Percentiles rank a stretch among this genome's conserved stretches.
These are phyloP conservation scores for Penicillium angulare DNA, from an alignment of 495 filamentous ascomycete species.

Conservation along the genomic window DNA sequence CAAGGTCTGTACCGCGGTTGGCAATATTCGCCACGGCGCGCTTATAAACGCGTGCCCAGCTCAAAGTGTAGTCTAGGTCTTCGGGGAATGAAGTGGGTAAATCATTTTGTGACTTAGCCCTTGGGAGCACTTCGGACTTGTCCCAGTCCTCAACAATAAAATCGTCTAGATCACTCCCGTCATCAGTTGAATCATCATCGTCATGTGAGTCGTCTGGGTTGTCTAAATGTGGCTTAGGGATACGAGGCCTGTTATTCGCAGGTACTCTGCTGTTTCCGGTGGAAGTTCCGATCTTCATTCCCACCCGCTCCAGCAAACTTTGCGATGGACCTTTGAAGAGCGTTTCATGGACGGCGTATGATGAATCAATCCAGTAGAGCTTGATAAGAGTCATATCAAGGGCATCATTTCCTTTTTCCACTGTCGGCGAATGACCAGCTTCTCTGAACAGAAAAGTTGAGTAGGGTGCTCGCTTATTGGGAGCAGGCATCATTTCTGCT, in stretches of 20 bases:
- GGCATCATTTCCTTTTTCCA: conserved; percentile 15
- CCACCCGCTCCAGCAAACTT: neutral
- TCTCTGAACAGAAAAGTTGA: conserved; percentile 38
- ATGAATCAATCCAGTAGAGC: conserved; percentile 36
- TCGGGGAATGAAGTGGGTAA: neutral
- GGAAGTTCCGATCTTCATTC: conserved; percentile 5
- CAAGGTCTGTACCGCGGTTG: neutral
- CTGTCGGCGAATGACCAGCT: conserved; percentile 23
- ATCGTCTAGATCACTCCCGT: no score
- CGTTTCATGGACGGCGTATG: conserved; percentile 36
- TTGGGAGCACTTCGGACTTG: conserved; percentile 20
- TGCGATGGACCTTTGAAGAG: conserved; percentile 19
- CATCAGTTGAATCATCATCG: no score
- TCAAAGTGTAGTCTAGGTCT: conserved; percentile 24
- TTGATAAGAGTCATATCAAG: conserved; percentile 32
- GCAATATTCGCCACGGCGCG: conserved; percentile 16
- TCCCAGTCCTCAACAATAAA: conserved; percentile 43
- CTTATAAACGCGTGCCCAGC: conserved; percentile 32
- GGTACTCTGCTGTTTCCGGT: no score
- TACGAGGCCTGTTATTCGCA: no score
- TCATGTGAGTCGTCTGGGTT: no score
- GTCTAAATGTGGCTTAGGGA: no score
- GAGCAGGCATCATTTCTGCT: neutral
- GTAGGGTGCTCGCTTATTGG: conserved; percentile 13
- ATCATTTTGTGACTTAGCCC: neutral